A percentile compares a stretch with the other conserved stretches of the same genome.
phyloP scores from a whole-genome alignment of 108 stramenopile species.

The Skeletonema costatum region DNA sequence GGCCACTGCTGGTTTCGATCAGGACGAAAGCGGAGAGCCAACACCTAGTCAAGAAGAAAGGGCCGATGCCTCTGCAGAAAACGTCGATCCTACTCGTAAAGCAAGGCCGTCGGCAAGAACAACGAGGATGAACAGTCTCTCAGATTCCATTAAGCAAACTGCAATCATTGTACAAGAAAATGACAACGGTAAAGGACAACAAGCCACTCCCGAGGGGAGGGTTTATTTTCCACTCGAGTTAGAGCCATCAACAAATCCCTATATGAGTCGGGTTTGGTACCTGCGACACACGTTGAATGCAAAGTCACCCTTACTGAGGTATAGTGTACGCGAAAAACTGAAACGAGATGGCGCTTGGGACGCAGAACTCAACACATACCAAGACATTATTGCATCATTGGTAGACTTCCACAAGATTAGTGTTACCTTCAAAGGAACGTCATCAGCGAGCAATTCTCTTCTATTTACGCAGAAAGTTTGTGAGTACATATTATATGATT shows the following conservation, averaged over 20 bases:
- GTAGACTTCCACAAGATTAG: slow-evolving; percentile 25
- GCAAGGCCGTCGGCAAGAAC: background rate
- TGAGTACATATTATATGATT: background rate
- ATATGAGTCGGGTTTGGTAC: slow-evolving; percentile 22
- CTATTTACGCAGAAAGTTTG: slow-evolving; percentile 23
- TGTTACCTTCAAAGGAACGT: slow-evolving; percentile 23
- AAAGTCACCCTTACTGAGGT: slow-evolving; percentile 14
- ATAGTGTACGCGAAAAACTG: slow-evolving; percentile 5
- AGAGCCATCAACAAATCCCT: slow-evolving; percentile 17
- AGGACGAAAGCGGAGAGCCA: background rate
- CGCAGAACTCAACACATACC: slow-evolving; percentile 7
- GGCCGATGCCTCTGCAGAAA: background rate
- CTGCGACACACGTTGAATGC: slow-evolving; percentile 17
- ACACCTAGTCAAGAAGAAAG: background rate
- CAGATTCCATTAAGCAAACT: background rate
- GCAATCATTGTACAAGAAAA: slow-evolving; percentile 4
- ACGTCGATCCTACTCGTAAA: background rate
- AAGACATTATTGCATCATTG: slow-evolving; percentile 16
- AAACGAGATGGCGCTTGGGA: slow-evolving; percentile 25
- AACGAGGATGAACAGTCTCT: background rate
- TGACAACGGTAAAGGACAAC: slow-evolving; percentile 5
- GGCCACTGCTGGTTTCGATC: too few species aligned
- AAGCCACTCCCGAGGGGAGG: slow-evolving; percentile 10
- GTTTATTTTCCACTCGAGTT: slow-evolving; percentile 23
- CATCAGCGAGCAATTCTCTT: slow-evolving; percentile 18